Percentiles rank a stretch among this genome's conserved stretches.
Conservation (phyloP, 2,329 filamentous ascomycete species). For the Aspergillus sp. region DNA sequence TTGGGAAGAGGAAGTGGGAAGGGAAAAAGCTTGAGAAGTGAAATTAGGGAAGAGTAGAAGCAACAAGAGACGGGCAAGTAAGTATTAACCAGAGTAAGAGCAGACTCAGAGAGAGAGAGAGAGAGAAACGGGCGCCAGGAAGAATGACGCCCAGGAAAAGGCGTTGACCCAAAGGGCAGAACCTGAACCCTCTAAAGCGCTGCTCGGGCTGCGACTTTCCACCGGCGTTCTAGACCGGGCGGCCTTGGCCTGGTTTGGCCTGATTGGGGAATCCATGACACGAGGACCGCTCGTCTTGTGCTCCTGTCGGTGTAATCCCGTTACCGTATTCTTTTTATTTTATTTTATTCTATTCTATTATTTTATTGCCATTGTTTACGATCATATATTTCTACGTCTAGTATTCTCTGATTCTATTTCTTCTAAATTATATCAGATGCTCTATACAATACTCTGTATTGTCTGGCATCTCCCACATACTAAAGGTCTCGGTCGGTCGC, state of each 20-base stretch:
- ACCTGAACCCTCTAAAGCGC: background rate
- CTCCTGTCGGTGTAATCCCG: background rate
- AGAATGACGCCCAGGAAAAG: conserved; percentile 20
- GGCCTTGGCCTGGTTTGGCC: conserved; percentile 14
- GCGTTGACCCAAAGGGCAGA: background rate
- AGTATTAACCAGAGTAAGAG: conserved; percentile 9
- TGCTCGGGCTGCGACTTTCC: conserved; percentile 19
- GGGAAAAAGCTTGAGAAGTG: conserved; percentile 8
- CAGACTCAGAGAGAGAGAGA: too few relatives aligned
- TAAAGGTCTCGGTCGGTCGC: too few relatives aligned
- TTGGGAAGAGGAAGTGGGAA: conserved; percentile 17
- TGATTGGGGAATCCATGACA: conserved; percentile 25
- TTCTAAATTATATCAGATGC: too few relatives aligned
- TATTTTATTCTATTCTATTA: background rate
- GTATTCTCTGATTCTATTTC: too few relatives aligned
- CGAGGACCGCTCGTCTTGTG: conserved; percentile 12
- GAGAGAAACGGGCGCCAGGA: conserved; percentile 3
- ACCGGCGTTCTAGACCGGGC: conserved; percentile 22
- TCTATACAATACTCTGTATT: too few relatives aligned
- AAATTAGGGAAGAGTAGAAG: too few relatives aligned
- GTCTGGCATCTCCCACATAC: too few relatives aligned
- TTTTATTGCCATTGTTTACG: too few relatives aligned
- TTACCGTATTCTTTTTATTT: background rate
- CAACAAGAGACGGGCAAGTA: conserved; percentile 2
- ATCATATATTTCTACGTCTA: too few relatives aligned